Base-by-base conservation (phyloP, 2,329 filamentous ascomycete species). In the Ophiocordyceps camponoti-saundersi region DNA sequence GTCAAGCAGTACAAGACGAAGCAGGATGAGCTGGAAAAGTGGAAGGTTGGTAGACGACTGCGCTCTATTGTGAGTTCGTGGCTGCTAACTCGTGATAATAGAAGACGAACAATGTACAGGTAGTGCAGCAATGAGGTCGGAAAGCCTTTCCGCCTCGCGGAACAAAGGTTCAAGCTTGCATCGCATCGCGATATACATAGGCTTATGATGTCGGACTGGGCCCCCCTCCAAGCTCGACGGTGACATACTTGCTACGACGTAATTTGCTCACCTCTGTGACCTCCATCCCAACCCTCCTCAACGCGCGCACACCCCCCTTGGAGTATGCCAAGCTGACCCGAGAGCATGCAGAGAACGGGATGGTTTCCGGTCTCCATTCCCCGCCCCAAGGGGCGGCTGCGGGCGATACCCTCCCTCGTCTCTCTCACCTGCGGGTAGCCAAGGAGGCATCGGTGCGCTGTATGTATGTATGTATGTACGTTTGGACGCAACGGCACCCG, bases 1-100 rank as follows among this genome's bases (percentile, higher is more conserved):
- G 77, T 96, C 54, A 95, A 95, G 74, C 87, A 95, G 67, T 96
- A 96, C 73, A 94, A 94, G 71, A 69, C 72, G 30, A 94, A 95
- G 67, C 89, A 98, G 64, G 80, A 87, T 41, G 92, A 98, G 61
- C 77, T 98, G 72, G 90, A 98, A 62, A 89, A 82, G 65, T 98
- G 92, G 92, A 98, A 98, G 86, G 90, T 93, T 67, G 49, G 79
- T 59, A 8, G 42, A 30, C 18, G 29, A 11, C 36, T n/a, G 6
- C 12, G 4, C 26, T 10, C 12, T 42, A 16, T 18, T 15, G 16
- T 23, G 45, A 42, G 26, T 7, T 22, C 20, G 4, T 16, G 3
- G n/a, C 21, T 3, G 44, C 47, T 49, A 47, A 48, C 45, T n/a
- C 12, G 40, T 29, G 23, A 11, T 16, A 34, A 61, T 64, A 89